Evolutionary conservation across 345 rosid genomes (phyloP).

Genomic region (Anastatica hierochuntica): DNA sequence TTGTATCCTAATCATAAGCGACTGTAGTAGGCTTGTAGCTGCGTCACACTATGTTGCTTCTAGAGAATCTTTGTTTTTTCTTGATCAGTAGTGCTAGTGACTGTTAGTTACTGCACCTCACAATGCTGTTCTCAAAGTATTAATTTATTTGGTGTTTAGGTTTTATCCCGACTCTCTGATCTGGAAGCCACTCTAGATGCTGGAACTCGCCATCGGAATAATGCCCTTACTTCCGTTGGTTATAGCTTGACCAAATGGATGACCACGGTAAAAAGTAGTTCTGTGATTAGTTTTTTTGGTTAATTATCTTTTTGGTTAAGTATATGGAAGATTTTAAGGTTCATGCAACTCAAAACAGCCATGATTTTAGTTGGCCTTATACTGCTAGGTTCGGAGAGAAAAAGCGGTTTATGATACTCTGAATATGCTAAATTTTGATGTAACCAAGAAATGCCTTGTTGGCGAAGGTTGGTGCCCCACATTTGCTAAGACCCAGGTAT

Average conservation of each 20-base stretch:
- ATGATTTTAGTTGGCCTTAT: slow-evolving; percentile 15
- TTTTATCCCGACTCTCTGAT: slow-evolving; percentile 77
- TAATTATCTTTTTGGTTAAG: neutral
- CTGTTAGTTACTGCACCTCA: slow-evolving; percentile 2
- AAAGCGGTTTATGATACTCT: slow-evolving; percentile 83
- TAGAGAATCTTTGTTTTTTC: slow-evolving; percentile 6
- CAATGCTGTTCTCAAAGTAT: neutral
- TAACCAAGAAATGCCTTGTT: slow-evolving; percentile 92
- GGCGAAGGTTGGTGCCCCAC: slow-evolving; percentile 99
- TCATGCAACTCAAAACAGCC: neutral
- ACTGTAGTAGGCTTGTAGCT: too few relatives aligned
- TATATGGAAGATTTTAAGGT: neutral
- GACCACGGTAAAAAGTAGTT: slow-evolving; percentile 44
- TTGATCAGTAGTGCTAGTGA: slow-evolving; percentile 4
- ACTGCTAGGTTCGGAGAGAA: slow-evolving; percentile 71
- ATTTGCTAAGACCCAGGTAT: slow-evolving; percentile 82
- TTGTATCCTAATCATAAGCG: neutral
- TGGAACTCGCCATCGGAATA: slow-evolving; percentile 73
- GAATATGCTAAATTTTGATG: slow-evolving; percentile 95
- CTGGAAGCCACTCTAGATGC: slow-evolving; percentile 87
- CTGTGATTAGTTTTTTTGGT: neutral
- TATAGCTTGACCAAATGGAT: slow-evolving; percentile 67
- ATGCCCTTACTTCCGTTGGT: slow-evolving; percentile 62
- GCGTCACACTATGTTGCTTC: neutral
- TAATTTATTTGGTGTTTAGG: slow-evolving; percentile 38